Conservation (phyloP, 169 alveolate genomes). For the Amoebophrya sp. region DNA sequence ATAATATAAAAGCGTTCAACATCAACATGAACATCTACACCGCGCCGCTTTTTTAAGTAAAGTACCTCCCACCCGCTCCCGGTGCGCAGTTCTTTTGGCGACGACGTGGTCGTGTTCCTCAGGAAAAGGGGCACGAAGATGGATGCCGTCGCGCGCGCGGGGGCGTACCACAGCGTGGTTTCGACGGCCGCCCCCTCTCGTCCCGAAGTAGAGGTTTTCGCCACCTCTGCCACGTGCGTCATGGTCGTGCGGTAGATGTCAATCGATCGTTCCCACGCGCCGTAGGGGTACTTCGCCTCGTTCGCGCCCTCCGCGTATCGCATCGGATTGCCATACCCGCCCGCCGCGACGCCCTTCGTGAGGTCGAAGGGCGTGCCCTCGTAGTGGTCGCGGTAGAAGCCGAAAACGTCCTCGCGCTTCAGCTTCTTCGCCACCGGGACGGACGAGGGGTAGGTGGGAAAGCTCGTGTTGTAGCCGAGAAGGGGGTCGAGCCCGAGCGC, state of each 20-base stretch:
- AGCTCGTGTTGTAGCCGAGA: not conserved
- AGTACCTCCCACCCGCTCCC: not conserved
- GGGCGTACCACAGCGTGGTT: not conserved
- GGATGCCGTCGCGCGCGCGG: not conserved
- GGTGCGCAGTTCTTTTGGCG: not conserved
- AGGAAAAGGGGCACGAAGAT: not conserved
- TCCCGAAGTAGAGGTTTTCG: not conserved
- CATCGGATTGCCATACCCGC: constrained; percentile 5
- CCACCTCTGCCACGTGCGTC: not conserved
- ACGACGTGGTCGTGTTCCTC: not conserved
- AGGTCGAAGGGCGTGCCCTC: constrained; percentile 17
- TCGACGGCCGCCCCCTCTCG: not conserved
- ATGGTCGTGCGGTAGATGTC: not conserved
- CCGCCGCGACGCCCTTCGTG: constrained; percentile 4
- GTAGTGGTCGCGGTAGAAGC: constrained; percentile 7
- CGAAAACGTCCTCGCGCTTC: constrained; percentile 10
- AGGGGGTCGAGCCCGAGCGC: not conserved
- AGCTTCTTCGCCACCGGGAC: not conserved
- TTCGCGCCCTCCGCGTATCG: not conserved
- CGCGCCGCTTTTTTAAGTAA: too few species aligned
- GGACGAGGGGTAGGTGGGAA: not conserved
- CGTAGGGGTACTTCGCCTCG: not conserved
- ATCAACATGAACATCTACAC: too few species aligned
- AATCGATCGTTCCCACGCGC: not conserved
- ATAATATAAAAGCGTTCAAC: too few species aligned